Percentiles rank a stretch among this genome's conserved stretches.
These are phyloP conservation scores for Globisporangium heterothallicum DNA, from an alignment of 352 stramenopile genomes.

Conservation along the genomic window DNA sequence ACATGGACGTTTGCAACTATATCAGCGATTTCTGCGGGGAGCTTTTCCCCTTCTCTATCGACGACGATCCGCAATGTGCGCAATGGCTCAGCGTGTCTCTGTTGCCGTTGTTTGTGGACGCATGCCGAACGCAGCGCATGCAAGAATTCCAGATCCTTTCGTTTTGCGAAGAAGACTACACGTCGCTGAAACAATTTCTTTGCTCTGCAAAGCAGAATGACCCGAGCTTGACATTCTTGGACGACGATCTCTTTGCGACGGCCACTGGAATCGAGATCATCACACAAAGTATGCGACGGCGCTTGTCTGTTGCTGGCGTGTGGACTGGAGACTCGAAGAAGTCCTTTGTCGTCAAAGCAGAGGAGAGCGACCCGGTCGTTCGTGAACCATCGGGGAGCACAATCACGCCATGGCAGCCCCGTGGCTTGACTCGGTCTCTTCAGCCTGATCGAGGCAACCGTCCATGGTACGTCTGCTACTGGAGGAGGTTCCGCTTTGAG, in stretches of 20 bases:
- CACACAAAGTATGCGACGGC: constrained; percentile 60
- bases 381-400: constrained; percentile 22
- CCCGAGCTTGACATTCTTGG: constrained; percentile 55
- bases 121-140: constrained; percentile 47
- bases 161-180: constrained; percentile 71
- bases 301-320: constrained; percentile 69
- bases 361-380: constrained; percentile 25
- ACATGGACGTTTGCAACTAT: constrained; percentile 55
- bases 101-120: constrained; percentile 64
- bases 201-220: constrained; percentile 58
- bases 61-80: constrained; percentile 64
- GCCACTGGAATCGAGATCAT: constrained; percentile 76
- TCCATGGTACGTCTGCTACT: constrained; percentile 68
- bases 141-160: constrained; percentile 56
- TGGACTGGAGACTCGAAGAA: constrained; percentile 57
- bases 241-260: constrained; percentile 67
- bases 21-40: constrained; percentile 58
- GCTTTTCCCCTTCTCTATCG: constrained; percentile 56
- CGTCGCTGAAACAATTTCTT: constrained; percentile 61
- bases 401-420: constrained; percentile 54
- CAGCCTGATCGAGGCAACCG: constrained; percentile 26
- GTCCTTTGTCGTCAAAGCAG: constrained; percentile 55
- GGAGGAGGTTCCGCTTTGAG: too few relatives aligned
- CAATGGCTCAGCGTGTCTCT: constrained; percentile 69
- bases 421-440: constrained; percentile 29